phyloP scores from a whole-genome alignment of 371 early-diverging fungal species.

The Fennellomyces sp. region DNA sequence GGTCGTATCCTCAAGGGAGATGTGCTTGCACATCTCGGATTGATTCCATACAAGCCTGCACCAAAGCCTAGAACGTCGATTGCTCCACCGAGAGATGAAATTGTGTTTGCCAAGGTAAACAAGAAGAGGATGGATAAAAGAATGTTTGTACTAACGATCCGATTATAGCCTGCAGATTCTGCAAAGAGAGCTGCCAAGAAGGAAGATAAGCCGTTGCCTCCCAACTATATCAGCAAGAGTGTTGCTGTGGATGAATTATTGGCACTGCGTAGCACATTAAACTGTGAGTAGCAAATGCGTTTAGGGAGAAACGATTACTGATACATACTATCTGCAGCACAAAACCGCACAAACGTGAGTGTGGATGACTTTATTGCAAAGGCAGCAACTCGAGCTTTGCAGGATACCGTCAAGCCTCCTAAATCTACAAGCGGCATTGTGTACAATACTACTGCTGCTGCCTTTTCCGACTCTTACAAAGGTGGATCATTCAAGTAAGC shows the following conservation, averaged over 20 bases:
- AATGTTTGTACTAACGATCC: background rate
- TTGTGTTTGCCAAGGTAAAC: slow-evolving; percentile 48
- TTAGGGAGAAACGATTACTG: slow-evolving; percentile 3
- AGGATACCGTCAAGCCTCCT: slow-evolving; percentile 67
- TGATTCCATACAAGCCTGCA: slow-evolving; percentile 58
- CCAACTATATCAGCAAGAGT: slow-evolving; percentile 68
- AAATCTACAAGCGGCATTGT: slow-evolving; percentile 34
- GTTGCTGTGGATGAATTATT: slow-evolving; percentile 69
- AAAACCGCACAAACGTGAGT: slow-evolving; percentile 67
- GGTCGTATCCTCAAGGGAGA: slow-evolving; percentile 93
- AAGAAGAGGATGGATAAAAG: background rate
- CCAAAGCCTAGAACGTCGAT: slow-evolving; percentile 42
- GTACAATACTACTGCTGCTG: slow-evolving; percentile 11
- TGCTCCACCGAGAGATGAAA: slow-evolving; percentile 51
- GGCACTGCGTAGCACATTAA: slow-evolving; percentile 68
- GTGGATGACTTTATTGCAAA: slow-evolving; percentile 89
- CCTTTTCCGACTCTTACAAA: slow-evolving; percentile 27
- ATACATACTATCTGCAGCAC: slow-evolving; percentile 26
- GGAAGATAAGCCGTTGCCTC: slow-evolving; percentile 23
- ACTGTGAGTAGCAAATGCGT: slow-evolving; percentile 48
- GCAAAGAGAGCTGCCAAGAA: slow-evolving; percentile 24
- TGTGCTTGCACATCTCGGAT: slow-evolving; percentile 74
- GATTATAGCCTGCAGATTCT: slow-evolving; percentile 18
- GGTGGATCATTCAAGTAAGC: slow-evolving; percentile 48
- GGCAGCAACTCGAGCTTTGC: slow-evolving; percentile 78